phyloP scores from a whole-genome alignment of 2,329 filamentous ascomycete genomes.

The Chaetothyriales sp. region DNA sequence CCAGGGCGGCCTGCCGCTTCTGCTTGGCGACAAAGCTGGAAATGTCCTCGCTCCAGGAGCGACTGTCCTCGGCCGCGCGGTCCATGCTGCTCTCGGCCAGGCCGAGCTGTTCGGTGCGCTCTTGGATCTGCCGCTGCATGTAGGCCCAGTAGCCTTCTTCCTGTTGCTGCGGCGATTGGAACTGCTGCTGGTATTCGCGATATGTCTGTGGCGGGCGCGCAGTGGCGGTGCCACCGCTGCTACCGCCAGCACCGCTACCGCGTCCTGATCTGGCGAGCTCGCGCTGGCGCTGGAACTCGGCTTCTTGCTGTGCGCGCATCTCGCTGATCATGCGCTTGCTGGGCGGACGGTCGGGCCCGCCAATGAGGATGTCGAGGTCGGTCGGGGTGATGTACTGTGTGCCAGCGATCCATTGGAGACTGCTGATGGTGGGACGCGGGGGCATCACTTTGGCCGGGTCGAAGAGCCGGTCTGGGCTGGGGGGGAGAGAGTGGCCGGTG shows the following conservation, averaged over 20 bases:
- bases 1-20: constrained; percentile 70
- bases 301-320: constrained; percentile 55
- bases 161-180: constrained; percentile 26
- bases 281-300: constrained; percentile 25
- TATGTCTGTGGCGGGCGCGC: background rate
- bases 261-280: constrained; percentile 24
- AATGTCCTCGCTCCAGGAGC: constrained; percentile 74
- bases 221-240: no score
- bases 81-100: constrained; percentile 77
- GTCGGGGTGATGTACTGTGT: constrained; percentile 78
- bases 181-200: constrained; percentile 2
- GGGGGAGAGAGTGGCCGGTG: constrained; percentile 48
- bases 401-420: constrained; percentile 89
- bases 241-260: constrained; percentile 19
- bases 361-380: constrained; percentile 81
- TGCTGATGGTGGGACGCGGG: constrained; percentile 79
- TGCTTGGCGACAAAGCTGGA: constrained; percentile 74
- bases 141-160: constrained; percentile 62
- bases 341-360: constrained; percentile 71
- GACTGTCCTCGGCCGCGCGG: constrained; percentile 61
- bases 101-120: constrained; percentile 74
- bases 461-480: constrained; percentile 55
- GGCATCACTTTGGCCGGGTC: constrained; percentile 63
- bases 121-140: constrained; percentile 71
- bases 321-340: constrained; percentile 80